A percentile compares a stretch with the other conserved stretches of the same genome.
These are phyloP conservation scores for Colletotrichum cereale DNA, from an alignment of 2,329 filamentous ascomycete species.

Conservation along the genomic window DNA sequence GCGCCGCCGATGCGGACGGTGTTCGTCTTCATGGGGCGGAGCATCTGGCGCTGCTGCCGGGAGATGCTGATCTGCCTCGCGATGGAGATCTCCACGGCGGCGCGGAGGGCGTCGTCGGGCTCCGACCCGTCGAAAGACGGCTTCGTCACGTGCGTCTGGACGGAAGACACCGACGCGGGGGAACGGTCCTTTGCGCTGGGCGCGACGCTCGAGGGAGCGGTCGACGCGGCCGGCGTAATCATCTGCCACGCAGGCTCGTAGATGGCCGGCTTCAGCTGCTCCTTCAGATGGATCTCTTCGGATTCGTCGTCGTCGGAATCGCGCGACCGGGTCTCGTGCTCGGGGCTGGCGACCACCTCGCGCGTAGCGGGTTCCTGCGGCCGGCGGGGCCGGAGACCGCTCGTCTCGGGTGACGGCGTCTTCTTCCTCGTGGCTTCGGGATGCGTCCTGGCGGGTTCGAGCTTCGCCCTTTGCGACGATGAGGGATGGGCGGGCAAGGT, in stretches of 20 bases:
- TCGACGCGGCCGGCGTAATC: slow-evolving; percentile 52
- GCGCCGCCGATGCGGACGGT: slow-evolving; percentile 25
- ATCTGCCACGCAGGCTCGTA: slow-evolving; percentile 63
- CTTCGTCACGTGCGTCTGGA: slow-evolving; percentile 50
- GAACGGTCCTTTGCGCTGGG: slow-evolving; percentile 48
- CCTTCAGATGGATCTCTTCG: slow-evolving; percentile 45
- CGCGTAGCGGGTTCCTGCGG: slow-evolving; percentile 17
- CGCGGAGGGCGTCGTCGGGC: slow-evolving; percentile 58
- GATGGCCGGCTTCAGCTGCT: slow-evolving; percentile 52
- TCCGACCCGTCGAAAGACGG: slow-evolving; percentile 53
- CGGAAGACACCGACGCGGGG: slow-evolving; percentile 50
- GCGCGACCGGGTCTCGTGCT: slow-evolving; percentile 53
- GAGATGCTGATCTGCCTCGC: slow-evolving; percentile 77
- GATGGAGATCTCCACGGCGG: slow-evolving; percentile 75
- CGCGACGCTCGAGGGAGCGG: slow-evolving; percentile 43
- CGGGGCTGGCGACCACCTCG: slow-evolving; percentile 48
- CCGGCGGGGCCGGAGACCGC: neutral
- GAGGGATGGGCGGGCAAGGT: slow-evolving; percentile 65
- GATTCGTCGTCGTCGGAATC: slow-evolving; percentile 51
- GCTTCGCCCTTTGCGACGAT: slow-evolving; percentile 56
- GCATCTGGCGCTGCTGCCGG: slow-evolving; percentile 69
- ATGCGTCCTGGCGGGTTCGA: slow-evolving; percentile 43
- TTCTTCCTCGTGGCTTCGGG: slow-evolving; percentile 11
- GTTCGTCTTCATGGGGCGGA: slow-evolving; percentile 65
- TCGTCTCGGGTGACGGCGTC: slow-evolving; percentile 12